A percentile compares a stretch with the other conserved stretches of the same genome.
These are phyloP conservation scores for Debaryomyces sp. DNA, from an alignment of 1,139 yeast genomes.

Conservation along the genomic window DNA sequence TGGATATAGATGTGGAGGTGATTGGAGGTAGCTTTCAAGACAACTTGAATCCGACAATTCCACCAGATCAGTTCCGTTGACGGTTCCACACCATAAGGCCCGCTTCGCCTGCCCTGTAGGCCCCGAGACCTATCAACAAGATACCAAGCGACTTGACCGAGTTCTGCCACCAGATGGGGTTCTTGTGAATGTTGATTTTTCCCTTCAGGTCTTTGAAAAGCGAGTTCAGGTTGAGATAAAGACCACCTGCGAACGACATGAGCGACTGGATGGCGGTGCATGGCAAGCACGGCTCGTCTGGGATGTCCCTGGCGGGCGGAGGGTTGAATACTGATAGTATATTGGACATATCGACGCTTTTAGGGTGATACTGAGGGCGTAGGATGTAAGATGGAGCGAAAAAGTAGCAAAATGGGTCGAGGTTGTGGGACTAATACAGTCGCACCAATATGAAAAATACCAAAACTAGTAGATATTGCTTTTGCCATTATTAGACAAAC, in stretches of 20 bases:
- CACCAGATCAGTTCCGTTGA: not conserved
- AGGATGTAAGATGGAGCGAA: not conserved
- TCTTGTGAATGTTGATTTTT: slow-evolving; percentile 33
- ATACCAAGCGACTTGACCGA: slow-evolving; percentile 37
- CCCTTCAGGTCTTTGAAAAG: slow-evolving; percentile 39
- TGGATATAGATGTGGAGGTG: not conserved
- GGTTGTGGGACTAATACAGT: not conserved
- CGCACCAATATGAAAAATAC: not conserved
- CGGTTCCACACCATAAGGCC: slow-evolving; percentile 18
- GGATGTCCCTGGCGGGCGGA: slow-evolving; percentile 32
- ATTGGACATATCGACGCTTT: slow-evolving; percentile 31
- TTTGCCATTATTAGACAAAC: not conserved
- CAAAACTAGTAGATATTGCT: not conserved
- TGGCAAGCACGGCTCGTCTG: slow-evolving; percentile 36
- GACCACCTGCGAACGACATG: slow-evolving; percentile 38
- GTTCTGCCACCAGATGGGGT: slow-evolving; percentile 48
- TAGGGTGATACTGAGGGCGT: not conserved
- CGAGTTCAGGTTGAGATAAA: slow-evolving; percentile 30
- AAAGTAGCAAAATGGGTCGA: not conserved
- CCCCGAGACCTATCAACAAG: slow-evolving; percentile 39
- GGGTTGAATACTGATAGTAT: slow-evolving; percentile 43
- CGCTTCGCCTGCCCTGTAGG: slow-evolving; percentile 39
- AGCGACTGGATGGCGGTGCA: slow-evolving; percentile 45
- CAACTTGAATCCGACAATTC: not conserved
- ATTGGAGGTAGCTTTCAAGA: not conserved